Percentiles rank a stretch among this genome's conserved stretches.
These are phyloP conservation scores for Gossypium rotundifolium DNA, from an alignment of 345 rosid genomes.

Conservation along the genomic window DNA sequence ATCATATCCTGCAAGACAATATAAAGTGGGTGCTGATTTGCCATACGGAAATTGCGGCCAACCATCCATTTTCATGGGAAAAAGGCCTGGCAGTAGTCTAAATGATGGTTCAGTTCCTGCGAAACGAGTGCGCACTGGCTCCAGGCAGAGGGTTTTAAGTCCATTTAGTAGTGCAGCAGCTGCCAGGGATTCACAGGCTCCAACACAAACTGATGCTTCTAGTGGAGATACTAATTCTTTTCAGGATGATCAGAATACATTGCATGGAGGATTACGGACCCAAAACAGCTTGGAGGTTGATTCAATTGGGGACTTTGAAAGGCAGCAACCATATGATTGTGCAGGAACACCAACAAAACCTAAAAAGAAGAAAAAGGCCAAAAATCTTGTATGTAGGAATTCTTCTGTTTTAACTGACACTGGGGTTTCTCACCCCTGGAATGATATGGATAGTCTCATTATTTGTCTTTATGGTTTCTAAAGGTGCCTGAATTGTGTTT, in stretches of 20 bases:
- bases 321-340: conserved; percentile 56
- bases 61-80: conserved; percentile 46
- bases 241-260: conserved; percentile 88
- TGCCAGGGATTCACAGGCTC: conserved; percentile 41
- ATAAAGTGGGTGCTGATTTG: conserved; percentile 41
- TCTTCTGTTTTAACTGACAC: conserved; percentile 18
- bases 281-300: conserved; percentile 83
- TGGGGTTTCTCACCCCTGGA: not conserved
- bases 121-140: conserved; percentile 81
- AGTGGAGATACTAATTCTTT: conserved; percentile 94
- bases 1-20: conserved; percentile 24
- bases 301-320: conserved; percentile 62
- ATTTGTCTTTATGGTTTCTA: conserved; percentile 16
- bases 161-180: conserved; percentile 55
- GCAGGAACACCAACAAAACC: conserved; percentile 72
- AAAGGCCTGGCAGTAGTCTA: conserved; percentile 59
- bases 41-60: conserved; percentile 45
- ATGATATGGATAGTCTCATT: conserved; percentile 7
- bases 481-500: conserved; percentile 17
- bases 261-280: conserved; percentile 62
- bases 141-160: conserved; percentile 68
- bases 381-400: conserved; percentile 42
- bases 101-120: conserved; percentile 69
- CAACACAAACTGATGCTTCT: conserved; percentile 74
- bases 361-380: conserved; percentile 84